phyloP scores from a whole-genome alignment of 2,329 filamentous ascomycete genomes.

The Helotiales sp. region DNA sequence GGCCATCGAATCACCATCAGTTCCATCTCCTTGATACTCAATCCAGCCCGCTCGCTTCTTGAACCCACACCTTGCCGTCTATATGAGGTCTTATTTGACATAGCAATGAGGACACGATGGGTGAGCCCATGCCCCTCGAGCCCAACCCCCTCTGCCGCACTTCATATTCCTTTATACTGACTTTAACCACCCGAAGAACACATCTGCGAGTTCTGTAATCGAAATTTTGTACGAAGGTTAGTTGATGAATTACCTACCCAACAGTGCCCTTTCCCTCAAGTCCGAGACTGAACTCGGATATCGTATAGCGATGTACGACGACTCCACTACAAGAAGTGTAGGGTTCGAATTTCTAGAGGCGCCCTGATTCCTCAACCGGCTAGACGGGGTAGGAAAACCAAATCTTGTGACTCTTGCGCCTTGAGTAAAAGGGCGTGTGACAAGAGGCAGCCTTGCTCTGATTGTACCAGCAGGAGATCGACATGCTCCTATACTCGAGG shows the following conservation, averaged over 20 bases:
- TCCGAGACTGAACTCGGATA: too few species aligned
- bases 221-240: constrained; percentile 2
- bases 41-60: too few species aligned
- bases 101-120: not conserved
- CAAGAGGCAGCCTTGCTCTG: not conserved
- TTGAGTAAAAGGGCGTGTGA: not conserved
- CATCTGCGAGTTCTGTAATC: constrained; percentile 1
- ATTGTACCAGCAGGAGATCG: not conserved
- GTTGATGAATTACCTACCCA: too few species aligned
- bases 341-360: not conserved
- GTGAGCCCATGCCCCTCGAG: not conserved
- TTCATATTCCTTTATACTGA: not conserved
- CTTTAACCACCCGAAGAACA: not conserved
- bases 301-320: not conserved
- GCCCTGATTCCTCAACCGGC: not conserved
- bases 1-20: not conserved
- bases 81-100: not conserved
- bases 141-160: not conserved
- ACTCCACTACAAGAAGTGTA: not conserved
- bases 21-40: too few species aligned
- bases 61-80: too few species aligned
- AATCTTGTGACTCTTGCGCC: not conserved
- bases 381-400: not conserved
- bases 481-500: not conserved
- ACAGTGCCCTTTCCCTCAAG: too few species aligned